These are phyloP conservation scores for Pichia inconspicua DNA, from an alignment of 1,139 yeast genomes.

Conservation along the genomic window DNA sequence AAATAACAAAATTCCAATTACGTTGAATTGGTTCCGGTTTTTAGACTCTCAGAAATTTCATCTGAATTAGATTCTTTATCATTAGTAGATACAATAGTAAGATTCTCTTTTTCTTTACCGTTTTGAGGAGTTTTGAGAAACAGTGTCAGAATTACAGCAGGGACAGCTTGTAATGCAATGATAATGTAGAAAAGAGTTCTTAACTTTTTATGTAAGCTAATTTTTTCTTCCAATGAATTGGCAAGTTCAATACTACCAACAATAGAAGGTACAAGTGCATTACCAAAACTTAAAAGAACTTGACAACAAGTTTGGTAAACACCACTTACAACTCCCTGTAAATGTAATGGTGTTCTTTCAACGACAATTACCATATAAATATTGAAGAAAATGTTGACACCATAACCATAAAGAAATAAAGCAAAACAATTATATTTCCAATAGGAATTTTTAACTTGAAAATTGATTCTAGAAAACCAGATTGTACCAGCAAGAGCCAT, in stretches of 20 bases:
- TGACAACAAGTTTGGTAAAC: conserved; percentile 28
- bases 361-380: conserved; percentile 21
- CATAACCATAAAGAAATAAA: conserved; percentile 18
- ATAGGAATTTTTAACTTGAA: conserved; percentile 15
- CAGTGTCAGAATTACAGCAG: not conserved
- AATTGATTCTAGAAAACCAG: conserved; percentile 24
- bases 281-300: conserved; percentile 23
- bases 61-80: too few relatives aligned
- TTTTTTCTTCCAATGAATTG: conserved; percentile 5
- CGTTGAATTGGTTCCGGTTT: too few relatives aligned
- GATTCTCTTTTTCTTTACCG: too few relatives aligned
- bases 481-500: conserved; percentile 15
- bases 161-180: conserved; percentile 9
- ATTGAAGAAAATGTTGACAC: conserved; percentile 17
- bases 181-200: conserved; percentile 8
- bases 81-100: too few relatives aligned
- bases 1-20: too few relatives aligned
- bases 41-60: too few relatives aligned
- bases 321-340: conserved; percentile 30
- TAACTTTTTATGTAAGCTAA: conserved; percentile 5
- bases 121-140: too few relatives aligned
- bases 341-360: conserved; percentile 26
- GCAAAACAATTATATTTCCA: conserved; percentile 27
- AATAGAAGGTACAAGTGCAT: conserved; percentile 25
- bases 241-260: conserved; percentile 16